A percentile compares a stretch with the other conserved stretches of the same genome.
phyloP scores from a whole-genome alignment of 441 rosid genomes.

The Manihot esculenta region DNA sequence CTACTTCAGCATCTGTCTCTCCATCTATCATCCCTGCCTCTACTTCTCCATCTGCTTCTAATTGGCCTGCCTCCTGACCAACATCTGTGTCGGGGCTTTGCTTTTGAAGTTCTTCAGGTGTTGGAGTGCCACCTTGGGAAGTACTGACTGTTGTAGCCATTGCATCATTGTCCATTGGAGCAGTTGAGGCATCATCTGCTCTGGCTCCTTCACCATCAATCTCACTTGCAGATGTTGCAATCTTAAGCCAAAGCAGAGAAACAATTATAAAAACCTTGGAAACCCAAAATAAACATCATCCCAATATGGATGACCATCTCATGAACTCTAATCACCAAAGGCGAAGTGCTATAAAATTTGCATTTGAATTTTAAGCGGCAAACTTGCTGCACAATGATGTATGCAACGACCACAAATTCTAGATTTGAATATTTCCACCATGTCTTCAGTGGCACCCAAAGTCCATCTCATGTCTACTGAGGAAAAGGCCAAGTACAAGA shows the following conservation, averaged over 20 bases:
- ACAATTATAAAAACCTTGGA: background rate
- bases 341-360: background rate
- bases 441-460: background rate
- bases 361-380: background rate
- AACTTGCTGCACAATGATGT: background rate
- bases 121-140: slow-evolving; percentile 50
- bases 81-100: slow-evolving; percentile 65
- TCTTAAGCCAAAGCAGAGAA: slow-evolving; percentile 25
- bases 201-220: slow-evolving; percentile 63
- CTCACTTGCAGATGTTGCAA: slow-evolving; percentile 60
- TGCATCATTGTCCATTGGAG: slow-evolving; percentile 65
- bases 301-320: background rate
- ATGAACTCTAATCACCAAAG: background rate
- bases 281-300: background rate
- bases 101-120: slow-evolving; percentile 76
- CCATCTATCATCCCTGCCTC: slow-evolving; percentile 54
- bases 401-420: background rate
- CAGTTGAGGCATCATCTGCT: slow-evolving; percentile 52
- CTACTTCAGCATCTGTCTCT: slow-evolving; percentile 78
- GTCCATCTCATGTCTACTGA: background rate
- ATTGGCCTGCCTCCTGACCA: slow-evolving; percentile 79
- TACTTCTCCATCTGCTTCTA: slow-evolving; percentile 59
- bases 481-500: background rate
- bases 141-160: slow-evolving; percentile 26
- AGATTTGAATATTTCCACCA: background rate